Conservation (phyloP, 2,329 filamentous ascomycete species). For the Emmonsia crescens region DNA sequence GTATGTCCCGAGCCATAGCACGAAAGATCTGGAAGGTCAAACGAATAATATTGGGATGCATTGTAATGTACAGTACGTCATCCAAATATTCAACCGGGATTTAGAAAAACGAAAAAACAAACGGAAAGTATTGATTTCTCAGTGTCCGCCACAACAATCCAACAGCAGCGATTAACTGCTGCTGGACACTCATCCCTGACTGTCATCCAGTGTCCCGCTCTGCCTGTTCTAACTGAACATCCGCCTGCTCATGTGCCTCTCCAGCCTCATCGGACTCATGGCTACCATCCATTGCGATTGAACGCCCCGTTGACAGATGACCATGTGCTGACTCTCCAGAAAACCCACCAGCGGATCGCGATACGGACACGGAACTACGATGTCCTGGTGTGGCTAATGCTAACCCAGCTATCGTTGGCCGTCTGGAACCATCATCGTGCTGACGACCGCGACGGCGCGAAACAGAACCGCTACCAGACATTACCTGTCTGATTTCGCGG, state of each 20-base stretch:
- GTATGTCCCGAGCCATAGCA: background rate
- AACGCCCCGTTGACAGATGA: background rate
- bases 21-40: background rate
- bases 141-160: background rate
- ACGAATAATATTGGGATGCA: background rate
- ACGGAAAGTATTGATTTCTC: background rate
- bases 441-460: background rate
- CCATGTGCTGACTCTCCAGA: background rate
- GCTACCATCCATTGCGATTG: background rate
- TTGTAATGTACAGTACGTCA: background rate
- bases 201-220: background rate
- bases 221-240: background rate
- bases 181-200: background rate
- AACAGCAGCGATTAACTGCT: background rate
- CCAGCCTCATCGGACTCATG: no score
- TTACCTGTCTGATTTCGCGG: constrained; percentile 1
- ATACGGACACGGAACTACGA: background rate
- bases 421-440: background rate
- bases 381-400: background rate
- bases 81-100: background rate
- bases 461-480: constrained; percentile 8
- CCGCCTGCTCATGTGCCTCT: background rate
- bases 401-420: background rate
- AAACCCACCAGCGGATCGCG: background rate
- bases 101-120: background rate